Conservation (phyloP, 2,329 filamentous ascomycete genomes). For the Ilyonectria sp. region DNA sequence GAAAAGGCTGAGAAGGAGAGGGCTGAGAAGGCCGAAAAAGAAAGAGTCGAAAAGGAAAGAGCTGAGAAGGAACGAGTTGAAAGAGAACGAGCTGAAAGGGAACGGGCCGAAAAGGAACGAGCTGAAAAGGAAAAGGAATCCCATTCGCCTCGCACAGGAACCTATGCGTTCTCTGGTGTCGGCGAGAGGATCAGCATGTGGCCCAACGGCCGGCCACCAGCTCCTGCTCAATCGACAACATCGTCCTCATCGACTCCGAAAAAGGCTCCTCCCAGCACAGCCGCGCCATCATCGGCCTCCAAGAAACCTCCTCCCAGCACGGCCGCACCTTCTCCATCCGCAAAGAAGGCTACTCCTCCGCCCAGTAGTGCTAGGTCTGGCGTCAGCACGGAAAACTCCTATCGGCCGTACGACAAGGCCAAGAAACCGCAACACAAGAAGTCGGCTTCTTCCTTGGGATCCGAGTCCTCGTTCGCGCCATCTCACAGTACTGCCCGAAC, state of each 20-base stretch:
- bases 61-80: constrained; percentile 48
- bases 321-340: constrained; percentile 34
- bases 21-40: constrained; percentile 41
- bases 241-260: constrained; percentile 38
- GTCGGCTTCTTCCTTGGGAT: constrained; percentile 78
- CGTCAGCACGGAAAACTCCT: constrained; percentile 77
- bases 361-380: constrained; percentile 70
- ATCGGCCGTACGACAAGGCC: constrained; percentile 82
- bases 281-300: constrained; percentile 38
- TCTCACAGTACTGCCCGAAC: constrained; percentile 89
- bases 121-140: constrained; percentile 49
- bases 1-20: constrained; percentile 59
- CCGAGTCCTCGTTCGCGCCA: constrained; percentile 88
- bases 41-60: constrained; percentile 52
- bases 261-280: constrained; percentile 43
- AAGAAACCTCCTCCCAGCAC: constrained; percentile 46
- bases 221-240: constrained; percentile 45
- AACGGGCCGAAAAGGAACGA: constrained; percentile 53
- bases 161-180: constrained; percentile 75
- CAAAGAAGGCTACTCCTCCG: constrained; percentile 56
- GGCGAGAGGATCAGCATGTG: constrained; percentile 81
- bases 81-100: constrained; percentile 50
- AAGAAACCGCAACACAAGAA: constrained; percentile 71
- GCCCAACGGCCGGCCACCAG: constrained; percentile 72
- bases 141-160: constrained; percentile 58